Base-by-base conservation (phyloP, 306 rosid genomes). In the Vachellia pachyceras region DNA sequence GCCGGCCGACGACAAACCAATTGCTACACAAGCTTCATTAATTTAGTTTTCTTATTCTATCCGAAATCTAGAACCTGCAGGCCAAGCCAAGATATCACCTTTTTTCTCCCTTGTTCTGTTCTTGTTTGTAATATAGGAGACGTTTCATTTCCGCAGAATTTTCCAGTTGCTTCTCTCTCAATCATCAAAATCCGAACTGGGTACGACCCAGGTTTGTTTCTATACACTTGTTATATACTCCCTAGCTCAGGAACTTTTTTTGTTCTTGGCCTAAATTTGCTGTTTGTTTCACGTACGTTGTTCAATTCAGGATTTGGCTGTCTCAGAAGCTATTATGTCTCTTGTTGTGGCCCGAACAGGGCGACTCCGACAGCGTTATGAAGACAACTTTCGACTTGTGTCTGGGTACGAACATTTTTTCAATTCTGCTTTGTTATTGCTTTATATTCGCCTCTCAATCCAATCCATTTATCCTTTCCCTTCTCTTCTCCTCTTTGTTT, bases 301-400 rank as follows among this genome's bases (percentile, higher is more conserved):
- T 81, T 69, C 61, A 75, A 9, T 81, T 69, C 61, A 75, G 78
- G 78, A 5, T 66, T 67, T 58, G 49, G 52, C 69, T 42, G 10
- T 13, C 10, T 72, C 57, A 17, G 77, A 80, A 73, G n/a, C 80
- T 60, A 3, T 55, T 9, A 89, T 92, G 97, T 87, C 94, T 10
- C 83, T 80, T 54, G 73, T 81, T 20, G 55, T 70, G 52, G 94
- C 91, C 47, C 78, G 98, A 82, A 90, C 87, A 12, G 98, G 98
- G 45, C 70, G 98, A 79, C 90, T 85, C 70, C 86, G 89, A 36
- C 98, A 94, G 36, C 98, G 97, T 54, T 94, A 94, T 77, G 90
- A 94, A 39, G 83, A 84, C 68, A 88, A 89, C 74, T 64, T 90
- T 23, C 94, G 98, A 25, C 98, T 94, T 77, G 98, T 94, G 50